Conservation (phyloP, 2,329 filamentous ascomycete genomes). For the Fusarium sp. region DNA sequence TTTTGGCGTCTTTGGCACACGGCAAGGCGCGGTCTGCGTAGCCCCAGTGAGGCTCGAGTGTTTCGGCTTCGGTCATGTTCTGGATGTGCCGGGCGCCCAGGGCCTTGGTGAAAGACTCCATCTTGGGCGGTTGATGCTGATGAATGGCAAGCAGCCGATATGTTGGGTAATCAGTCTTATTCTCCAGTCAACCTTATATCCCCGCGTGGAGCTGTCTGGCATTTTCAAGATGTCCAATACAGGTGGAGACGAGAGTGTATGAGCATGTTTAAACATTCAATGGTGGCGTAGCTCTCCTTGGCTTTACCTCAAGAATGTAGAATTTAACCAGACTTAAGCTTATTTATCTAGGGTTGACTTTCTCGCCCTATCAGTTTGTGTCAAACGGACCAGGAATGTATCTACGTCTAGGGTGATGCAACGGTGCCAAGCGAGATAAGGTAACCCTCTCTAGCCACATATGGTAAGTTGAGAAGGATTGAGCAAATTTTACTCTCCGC, state of each 20-base stretch:
- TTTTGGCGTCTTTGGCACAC: not conserved
- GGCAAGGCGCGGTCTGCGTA: not conserved
- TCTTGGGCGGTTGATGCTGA: not conserved
- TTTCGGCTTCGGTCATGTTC: not conserved
- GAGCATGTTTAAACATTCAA: not conserved
- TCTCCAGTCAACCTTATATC: not conserved
- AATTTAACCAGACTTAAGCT: too few relatives aligned
- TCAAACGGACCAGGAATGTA: fast-evolving
- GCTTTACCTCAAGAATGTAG: not conserved
- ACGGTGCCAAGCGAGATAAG: not conserved
- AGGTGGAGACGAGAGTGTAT: not conserved
- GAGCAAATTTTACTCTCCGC: not conserved
- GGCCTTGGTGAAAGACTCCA: not conserved
- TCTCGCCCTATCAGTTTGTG: not conserved
- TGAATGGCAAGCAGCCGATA: too few relatives aligned
- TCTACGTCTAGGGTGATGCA: not conserved
- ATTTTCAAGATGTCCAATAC: too few relatives aligned
- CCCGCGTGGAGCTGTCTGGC: too few relatives aligned
- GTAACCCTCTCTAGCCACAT: not conserved
- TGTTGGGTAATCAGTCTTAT: too few relatives aligned
- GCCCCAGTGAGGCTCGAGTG: not conserved
- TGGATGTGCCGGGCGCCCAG: not conserved
- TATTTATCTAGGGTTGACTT: fast-evolving
- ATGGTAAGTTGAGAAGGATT: not conserved
- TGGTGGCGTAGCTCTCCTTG: not conserved